Base-by-base conservation (phyloP, 805 yeast species). In the Cyberlindnera veronae region DNA sequence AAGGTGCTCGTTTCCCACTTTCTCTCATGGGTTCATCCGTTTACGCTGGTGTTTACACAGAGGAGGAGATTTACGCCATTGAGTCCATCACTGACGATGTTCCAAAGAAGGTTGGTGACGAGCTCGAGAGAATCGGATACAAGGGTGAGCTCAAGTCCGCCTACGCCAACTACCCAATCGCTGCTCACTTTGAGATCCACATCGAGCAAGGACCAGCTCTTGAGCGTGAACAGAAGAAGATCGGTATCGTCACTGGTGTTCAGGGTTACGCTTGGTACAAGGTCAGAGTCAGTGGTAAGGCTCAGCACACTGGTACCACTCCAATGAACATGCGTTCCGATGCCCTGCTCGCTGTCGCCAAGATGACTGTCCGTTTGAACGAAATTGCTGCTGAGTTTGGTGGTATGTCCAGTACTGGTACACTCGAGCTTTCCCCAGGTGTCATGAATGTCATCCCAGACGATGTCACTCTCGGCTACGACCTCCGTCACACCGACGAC, bases 201-300 rank as follows among this genome's bases (percentile, higher is more conserved):
- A 82, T 82, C 45, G 89, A 82, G 54, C 90, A 82, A 60, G 90
- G 90, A 6, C 89, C 89, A 11, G 69, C 80, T 29, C 66, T 82
- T 36, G 87, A 82, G 54, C 68, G 69, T 18, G 70, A 69, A 23
- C 53, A 69, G 5, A 74, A 75, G 51, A 70, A 71, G 42, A 74
- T 82, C 41, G 90, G 90, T 24, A 64, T 81, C 33, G 88, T 82
- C 9, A 67, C 66, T 11, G 84, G 84, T 24, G 84, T 73, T 23
- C 89, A 82, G 57, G 83, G 82, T 2, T 77, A 76, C 50, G 61
- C 68, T 33, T 82, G 90, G 90, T 65, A 69, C 39, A 74, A 71
- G 34, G 67, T 78, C 18, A 67, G 60, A n/a, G 72, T 82, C 17
- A 63, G 53, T 9, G 90, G 90, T 31, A 72, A 69, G 49, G 83